These are phyloP conservation scores for Pyricularia grisea DNA, from an alignment of 2,329 filamentous ascomycete species.

Conservation along the genomic window DNA sequence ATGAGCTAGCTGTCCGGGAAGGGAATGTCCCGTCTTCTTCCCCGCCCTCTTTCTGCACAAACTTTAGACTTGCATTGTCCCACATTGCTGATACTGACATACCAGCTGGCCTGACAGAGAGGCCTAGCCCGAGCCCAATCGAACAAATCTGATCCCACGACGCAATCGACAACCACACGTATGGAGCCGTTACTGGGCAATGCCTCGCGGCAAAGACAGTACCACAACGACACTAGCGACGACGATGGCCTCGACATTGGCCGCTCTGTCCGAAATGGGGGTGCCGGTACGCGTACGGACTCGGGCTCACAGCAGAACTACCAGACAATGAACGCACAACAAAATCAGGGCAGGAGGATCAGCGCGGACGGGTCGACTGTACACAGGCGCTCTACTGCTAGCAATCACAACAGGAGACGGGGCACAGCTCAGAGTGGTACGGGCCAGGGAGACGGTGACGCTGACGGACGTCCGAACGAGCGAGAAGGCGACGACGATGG, in stretches of 20 bases:
- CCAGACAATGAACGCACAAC: not conserved
- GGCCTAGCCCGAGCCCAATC: conserved; percentile 2
- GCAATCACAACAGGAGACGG: not conserved
- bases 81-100: not conserved
- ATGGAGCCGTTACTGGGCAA: conserved; percentile 2
- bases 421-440: not conserved
- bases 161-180: not conserved
- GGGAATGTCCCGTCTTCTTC: conserved; percentile 7
- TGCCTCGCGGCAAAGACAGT: not conserved
- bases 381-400: not conserved
- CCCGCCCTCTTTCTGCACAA: conserved; percentile 7
- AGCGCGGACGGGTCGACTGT: not conserved
- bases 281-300: not conserved
- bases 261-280: not conserved
- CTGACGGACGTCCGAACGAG: conserved; percentile 3
- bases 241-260: not conserved
- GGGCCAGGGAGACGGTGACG: not conserved
- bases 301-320: conserved; percentile 1
- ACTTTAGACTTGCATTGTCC: conserved; percentile 8
- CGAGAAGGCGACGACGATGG: conserved; percentile 7
- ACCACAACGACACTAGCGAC: not conserved
- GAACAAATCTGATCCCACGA: not conserved
- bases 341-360: not conserved
- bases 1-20: not conserved
- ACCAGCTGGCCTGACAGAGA: not conserved